Percentiles rank a stretch among this genome's conserved stretches.
Conservation (phyloP, 2,329 filamentous ascomycete genomes). For the Lecanicillium sp. region DNA sequence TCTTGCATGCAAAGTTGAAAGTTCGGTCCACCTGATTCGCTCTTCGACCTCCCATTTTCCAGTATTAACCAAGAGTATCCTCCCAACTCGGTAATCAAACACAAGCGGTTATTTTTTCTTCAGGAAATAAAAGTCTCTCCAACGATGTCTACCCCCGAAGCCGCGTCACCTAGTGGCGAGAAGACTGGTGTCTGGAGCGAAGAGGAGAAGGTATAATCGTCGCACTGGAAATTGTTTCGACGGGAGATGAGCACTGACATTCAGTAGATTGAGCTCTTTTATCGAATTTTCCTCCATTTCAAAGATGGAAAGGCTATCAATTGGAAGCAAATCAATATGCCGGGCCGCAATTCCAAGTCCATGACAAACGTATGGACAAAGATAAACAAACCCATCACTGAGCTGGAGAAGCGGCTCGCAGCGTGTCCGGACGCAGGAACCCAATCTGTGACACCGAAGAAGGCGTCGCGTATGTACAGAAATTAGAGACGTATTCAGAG, state of each 20-base stretch:
- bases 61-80: too few species aligned
- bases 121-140: too few species aligned
- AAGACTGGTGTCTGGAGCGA: conserved; percentile 27
- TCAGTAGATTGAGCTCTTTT: conserved; percentile 24
- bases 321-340: conserved; percentile 27
- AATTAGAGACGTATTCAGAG: too few species aligned
- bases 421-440: too few species aligned
- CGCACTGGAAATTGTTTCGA: not conserved
- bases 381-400: conserved; percentile 26
- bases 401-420: conserved; percentile 20
- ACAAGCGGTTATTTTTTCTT: too few species aligned
- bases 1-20: too few species aligned
- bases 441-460: too few species aligned
- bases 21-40: too few species aligned
- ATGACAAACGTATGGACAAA: conserved; percentile 29
- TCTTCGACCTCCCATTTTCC: too few species aligned
- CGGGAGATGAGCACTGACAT: not conserved
- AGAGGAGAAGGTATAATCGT: conserved; percentile 22
- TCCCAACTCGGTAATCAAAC: too few species aligned
- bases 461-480: too few species aligned
- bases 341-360: conserved; percentile 29
- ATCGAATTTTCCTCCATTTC: conserved; percentile 26
- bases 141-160: conserved; percentile 17
- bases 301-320: conserved; percentile 24
- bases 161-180: conserved; percentile 10